Evolutionary conservation across 176 grass and related monocot genomes (phyloP), one percentile per base, ranked within the genome.

Genomic region (Hordeum marinum): DNA sequence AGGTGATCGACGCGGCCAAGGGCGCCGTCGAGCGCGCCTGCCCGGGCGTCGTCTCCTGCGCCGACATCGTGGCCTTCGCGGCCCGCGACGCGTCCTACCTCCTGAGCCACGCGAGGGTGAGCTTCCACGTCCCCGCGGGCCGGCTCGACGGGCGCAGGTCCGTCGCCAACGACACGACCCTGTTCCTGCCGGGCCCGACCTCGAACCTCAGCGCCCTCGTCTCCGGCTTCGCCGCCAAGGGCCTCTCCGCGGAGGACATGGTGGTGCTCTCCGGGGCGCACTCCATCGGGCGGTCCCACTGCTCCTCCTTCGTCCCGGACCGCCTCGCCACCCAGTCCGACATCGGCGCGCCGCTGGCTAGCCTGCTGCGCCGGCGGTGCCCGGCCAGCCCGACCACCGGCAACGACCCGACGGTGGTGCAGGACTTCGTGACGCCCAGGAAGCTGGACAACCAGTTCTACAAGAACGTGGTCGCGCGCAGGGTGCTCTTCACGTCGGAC

Each of bases 51-150:
- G 90, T 95, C 8, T 92, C 90, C 0, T 95, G 90, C 68, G 88
- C 93, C 5, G 90, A 95, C 80, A 39, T 94, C 37, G 4, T 92
- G 11, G 93, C 93, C 11, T 89, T 94, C 73, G 93, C 93, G 0
- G 73, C 85, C 1, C 88, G 93, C 27, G 93, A 94, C 45, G 63
- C 79, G 7, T 68, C 63, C 12, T 81, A 37, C 31, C 45, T 81
- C 29, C 79, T 81, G 8, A 81, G 63, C 31, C 2, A 54, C 8
- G 23, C 27, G 39, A 36, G 11, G 29, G 6, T 83, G 37, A 18
- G 25, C 83, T 86, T 83, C 79, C 8, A 8, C 1, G 70, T 88
- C 43, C 83, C 86, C 2, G 65, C 65, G 1, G 86, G 90, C 0
- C 79, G 83, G 9, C 78, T 61, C 11, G 90, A 89, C 76, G 75